Evolutionary conservation across 2,329 filamentous ascomycete species (phyloP), one percentile per base, ranked within the genome.

Genomic region (Albifimbria verrucaria): DNA sequence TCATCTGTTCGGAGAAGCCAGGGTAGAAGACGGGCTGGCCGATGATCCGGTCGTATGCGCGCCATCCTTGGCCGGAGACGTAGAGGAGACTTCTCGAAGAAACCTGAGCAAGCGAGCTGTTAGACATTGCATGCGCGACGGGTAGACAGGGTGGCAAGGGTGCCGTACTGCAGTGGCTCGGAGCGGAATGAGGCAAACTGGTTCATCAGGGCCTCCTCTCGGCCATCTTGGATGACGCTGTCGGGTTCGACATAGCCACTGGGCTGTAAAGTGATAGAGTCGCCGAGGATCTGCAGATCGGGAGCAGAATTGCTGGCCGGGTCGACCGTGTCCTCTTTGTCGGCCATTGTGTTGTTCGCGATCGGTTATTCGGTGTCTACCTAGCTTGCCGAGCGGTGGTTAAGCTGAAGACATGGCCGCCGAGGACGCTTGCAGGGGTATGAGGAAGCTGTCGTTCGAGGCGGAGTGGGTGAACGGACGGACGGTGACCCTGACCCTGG

Each of bases 1-100:
- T 96, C 83, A 99, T 96, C 54, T 91, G 86, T 58, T 97, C 93
- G 24, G 87, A 88, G 73, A 96, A 99, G 23, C 94, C 94, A 0
- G 87, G 75, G 70, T 97, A 99, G 75, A 93, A 97, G 58, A 97
- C 87, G 10, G 92, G 91, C 68, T 96, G 92, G 21, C 94, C 94
- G 62, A 97, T 87, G 57, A 92, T 82, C 57, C 88, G 78, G 66
- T 97, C 91, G 75, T 99, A 99, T 55, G 90, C 90, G 56, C 94
- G 89, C 94, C 94, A 99, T 68, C 92, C 93, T 49, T 89, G 88
- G 51, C 94, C 94, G 12, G 91, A 93, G 58, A 97, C 89, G 72
- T 97, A 92, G 28, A 96, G 80, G 90, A 94, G 28, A 99, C 88
- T 76, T 99, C 94, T 60, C 92, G 90, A 25, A 97, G 83, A 69